A percentile compares a stretch with the other conserved stretches of the same genome.
phyloP scores from a whole-genome alignment of 2,329 filamentous ascomycete species.

The Paraconiothyrium sp. region DNA sequence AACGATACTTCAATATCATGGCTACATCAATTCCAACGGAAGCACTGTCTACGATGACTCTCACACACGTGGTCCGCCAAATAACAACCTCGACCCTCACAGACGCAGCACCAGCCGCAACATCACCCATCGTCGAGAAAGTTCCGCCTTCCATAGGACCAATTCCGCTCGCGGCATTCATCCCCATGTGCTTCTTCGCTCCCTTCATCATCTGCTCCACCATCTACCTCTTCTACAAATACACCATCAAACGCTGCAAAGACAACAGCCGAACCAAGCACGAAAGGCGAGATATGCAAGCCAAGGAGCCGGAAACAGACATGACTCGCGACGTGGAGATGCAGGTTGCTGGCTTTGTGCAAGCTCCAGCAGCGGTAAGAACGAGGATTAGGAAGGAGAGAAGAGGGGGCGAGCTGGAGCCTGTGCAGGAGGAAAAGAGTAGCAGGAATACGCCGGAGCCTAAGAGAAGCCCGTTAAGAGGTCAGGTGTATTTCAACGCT shows the following conservation, averaged over 20 bases:
- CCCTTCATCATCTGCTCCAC: constrained; percentile 13
- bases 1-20: not conserved
- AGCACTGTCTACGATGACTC: not conserved
- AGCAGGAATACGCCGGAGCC: too few species aligned
- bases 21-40: not conserved
- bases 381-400: not conserved
- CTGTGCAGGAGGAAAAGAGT: not conserved
- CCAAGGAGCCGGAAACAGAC: not conserved
- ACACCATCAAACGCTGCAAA: constrained; percentile 7
- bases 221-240: constrained; percentile 3
- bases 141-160: constrained; percentile 8
- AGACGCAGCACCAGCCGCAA: constrained; percentile 30
- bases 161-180: constrained; percentile 19
- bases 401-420: not conserved
- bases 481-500: not conserved
- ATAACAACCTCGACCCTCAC: constrained; percentile 22
- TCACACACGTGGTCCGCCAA: too few species aligned
- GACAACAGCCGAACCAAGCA: not conserved
- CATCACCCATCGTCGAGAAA: not conserved
- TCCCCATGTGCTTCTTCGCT: constrained; percentile 17
- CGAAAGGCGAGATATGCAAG: not conserved
- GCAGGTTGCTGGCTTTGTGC: constrained; percentile 7
- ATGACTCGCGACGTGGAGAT: constrained; percentile 11
- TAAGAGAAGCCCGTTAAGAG: too few species aligned
- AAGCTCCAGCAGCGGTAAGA: not conserved